These are phyloP conservation scores for Kodamaea sp. DNA, from an alignment of 1,139 yeast species.

Conservation along the genomic window DNA sequence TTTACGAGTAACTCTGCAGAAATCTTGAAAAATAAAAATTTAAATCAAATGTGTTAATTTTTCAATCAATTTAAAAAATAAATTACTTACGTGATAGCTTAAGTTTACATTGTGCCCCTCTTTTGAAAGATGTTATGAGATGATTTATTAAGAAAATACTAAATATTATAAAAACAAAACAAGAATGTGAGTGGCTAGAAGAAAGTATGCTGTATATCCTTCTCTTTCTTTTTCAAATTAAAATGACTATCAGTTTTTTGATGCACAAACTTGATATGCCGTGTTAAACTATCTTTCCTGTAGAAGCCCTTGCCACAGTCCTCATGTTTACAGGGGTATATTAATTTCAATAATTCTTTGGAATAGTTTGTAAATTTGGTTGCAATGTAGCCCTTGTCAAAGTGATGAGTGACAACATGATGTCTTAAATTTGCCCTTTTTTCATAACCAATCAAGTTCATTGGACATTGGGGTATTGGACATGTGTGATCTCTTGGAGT, in stretches of 20 bases:
- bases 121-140: too few species aligned
- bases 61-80: too few species aligned
- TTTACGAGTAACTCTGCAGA: too few species aligned
- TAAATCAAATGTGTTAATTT: too few species aligned
- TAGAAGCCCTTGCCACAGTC: constrained; percentile 53
- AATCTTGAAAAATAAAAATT: too few species aligned
- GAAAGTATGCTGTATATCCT: neutral
- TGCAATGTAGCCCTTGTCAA: constrained; percentile 18
- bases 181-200: too few species aligned
- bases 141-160: too few species aligned
- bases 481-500: constrained; percentile 33
- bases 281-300: constrained; percentile 52
- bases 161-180: too few species aligned
- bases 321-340: constrained; percentile 17
- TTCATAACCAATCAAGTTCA: constrained; percentile 57
- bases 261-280: constrained; percentile 55
- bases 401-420: constrained; percentile 58
- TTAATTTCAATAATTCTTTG: constrained; percentile 5
- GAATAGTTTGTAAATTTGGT: constrained; percentile 13
- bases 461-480: constrained; percentile 55
- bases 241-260: constrained; percentile 20
- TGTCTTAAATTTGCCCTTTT: constrained; percentile 59
- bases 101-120: too few species aligned
- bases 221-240: constrained; percentile 2
- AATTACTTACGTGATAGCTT: too few species aligned